Evolutionary conservation across 2,329 filamentous ascomycete genomes (phyloP).

Genomic region (Aspergillus sergii): DNA sequence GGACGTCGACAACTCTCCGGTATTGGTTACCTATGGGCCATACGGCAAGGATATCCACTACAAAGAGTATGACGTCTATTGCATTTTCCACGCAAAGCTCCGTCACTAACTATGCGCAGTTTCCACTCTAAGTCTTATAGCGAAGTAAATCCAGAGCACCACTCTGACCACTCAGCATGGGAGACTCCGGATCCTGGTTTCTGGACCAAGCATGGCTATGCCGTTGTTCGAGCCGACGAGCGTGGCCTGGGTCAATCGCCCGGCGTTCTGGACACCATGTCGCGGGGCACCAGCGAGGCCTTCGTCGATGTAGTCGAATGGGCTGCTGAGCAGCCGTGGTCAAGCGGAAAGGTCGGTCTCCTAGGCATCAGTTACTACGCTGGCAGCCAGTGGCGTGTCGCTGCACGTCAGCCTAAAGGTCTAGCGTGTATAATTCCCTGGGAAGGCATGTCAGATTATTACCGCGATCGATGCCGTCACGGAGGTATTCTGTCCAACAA

Average conservation of each 20-base stretch:
- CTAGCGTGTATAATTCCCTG: conserved; percentile 56
- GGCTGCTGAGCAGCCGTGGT: conserved; percentile 55
- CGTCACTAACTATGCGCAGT: conserved; percentile 28
- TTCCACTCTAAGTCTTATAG: conserved; percentile 56
- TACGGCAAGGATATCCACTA: conserved; percentile 75
- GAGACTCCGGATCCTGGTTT: conserved; percentile 61
- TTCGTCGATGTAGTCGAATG: conserved; percentile 58
- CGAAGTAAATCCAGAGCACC: conserved; percentile 58
- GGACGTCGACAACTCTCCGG: conserved; percentile 49
- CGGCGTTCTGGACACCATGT: conserved; percentile 58
- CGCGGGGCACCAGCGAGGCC: conserved; percentile 52
- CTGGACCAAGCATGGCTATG: conserved; percentile 60
- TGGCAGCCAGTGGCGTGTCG: conserved; percentile 58
- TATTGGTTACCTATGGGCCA: conserved; percentile 71
- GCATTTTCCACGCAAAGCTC: too few species aligned
- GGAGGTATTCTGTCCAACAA: conserved; percentile 63
- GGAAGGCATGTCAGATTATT: conserved; percentile 61
- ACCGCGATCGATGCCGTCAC: conserved; percentile 61
- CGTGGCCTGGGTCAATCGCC: conserved; percentile 55
- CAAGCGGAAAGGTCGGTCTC: conserved; percentile 53
- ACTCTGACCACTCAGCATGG: conserved; percentile 59
- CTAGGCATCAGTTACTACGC: conserved; percentile 58
- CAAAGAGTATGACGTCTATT: conserved; percentile 39
- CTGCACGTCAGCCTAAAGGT: conserved; percentile 54
- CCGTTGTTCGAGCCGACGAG: conserved; percentile 58